These are phyloP conservation scores for Leptographium flavum DNA, from an alignment of 2,329 filamentous ascomycete genomes.

Conservation along the genomic window DNA sequence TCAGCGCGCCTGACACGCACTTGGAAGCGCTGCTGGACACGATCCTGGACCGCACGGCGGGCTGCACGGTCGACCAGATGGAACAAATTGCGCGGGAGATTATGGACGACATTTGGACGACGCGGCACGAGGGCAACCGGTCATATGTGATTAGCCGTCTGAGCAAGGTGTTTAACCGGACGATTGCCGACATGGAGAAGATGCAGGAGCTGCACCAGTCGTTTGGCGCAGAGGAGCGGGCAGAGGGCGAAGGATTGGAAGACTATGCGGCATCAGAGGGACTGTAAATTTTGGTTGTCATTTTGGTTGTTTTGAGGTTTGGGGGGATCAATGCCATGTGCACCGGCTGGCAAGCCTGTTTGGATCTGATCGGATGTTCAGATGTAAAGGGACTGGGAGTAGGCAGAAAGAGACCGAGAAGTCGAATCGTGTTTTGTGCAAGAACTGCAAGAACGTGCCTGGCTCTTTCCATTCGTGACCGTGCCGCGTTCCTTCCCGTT, in stretches of 20 bases:
- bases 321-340: too few species aligned
- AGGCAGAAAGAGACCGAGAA: too few species aligned
- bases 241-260: not conserved
- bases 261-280: too few species aligned
- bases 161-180: constrained; percentile 59
- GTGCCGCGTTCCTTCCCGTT: too few species aligned
- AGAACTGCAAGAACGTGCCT: too few species aligned
- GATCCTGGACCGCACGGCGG: constrained; percentile 54
- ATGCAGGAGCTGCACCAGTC: constrained; percentile 28
- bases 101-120: constrained; percentile 81
- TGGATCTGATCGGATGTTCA: too few species aligned
- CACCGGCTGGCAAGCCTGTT: too few species aligned
- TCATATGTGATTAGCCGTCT: constrained; percentile 47
- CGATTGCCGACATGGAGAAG: constrained; percentile 52
- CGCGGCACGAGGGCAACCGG: constrained; percentile 70
- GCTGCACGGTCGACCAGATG: constrained; percentile 80
- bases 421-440: too few species aligned
- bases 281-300: not conserved
- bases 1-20: constrained; percentile 30
- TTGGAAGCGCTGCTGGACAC: constrained; percentile 45
- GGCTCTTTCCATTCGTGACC: too few species aligned
- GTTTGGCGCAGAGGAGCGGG: constrained; percentile 24
- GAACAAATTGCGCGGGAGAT: constrained; percentile 84
- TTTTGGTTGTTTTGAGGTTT: too few species aligned
- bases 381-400: too few species aligned